A percentile compares a stretch with the other conserved stretches of the same genome.
phyloP scores from a whole-genome alignment of 2,329 filamentous ascomycete species.

The Juglanconis sp. region DNA sequence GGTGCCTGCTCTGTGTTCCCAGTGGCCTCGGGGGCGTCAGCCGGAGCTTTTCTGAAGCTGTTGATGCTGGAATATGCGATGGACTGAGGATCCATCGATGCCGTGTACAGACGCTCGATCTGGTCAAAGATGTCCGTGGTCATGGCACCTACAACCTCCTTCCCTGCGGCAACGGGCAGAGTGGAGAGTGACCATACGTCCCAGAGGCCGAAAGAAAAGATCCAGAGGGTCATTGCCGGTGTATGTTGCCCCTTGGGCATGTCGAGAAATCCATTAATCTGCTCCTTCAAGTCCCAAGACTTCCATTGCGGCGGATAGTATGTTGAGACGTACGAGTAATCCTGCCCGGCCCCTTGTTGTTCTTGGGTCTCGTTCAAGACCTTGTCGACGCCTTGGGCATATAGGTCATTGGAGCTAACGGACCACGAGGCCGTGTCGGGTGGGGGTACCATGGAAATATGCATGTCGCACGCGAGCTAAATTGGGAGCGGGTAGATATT shows the following conservation, averaged over 20 bases:
- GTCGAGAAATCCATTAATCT: slow-evolving; percentile 45
- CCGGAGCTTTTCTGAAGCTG: slow-evolving; percentile 3
- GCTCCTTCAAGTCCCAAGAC: slow-evolving; percentile 40
- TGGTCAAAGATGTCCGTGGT: slow-evolving; percentile 40
- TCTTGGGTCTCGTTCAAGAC: slow-evolving; percentile 30
- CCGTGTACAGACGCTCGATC: slow-evolving; percentile 45
- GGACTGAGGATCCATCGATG: slow-evolving; percentile 38
- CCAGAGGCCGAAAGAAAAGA: slow-evolving; percentile 53
- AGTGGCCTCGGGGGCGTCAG: not conserved
- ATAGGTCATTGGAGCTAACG: slow-evolving; percentile 53
- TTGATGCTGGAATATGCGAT: slow-evolving; percentile 45
- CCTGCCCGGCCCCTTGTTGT: slow-evolving; percentile 32
- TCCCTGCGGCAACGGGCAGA: slow-evolving; percentile 38
- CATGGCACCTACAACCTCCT: slow-evolving; percentile 34
- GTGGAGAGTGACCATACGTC: slow-evolving; percentile 52
- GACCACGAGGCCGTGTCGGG: slow-evolving; percentile 49
- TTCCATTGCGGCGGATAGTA: slow-evolving; percentile 40
- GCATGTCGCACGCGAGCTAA: slow-evolving; percentile 44
- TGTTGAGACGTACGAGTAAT: slow-evolving; percentile 42
- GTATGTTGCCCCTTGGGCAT: slow-evolving; percentile 29
- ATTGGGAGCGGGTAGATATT: not conserved
- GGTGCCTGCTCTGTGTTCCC: not conserved
- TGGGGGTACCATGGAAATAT: slow-evolving; percentile 44
- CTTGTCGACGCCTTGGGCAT: slow-evolving; percentile 42
- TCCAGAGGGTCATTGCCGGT: slow-evolving; percentile 48